Evolutionary conservation across 306 rosid genomes (phyloP).

Genomic region (Arachis stenosperma): DNA sequence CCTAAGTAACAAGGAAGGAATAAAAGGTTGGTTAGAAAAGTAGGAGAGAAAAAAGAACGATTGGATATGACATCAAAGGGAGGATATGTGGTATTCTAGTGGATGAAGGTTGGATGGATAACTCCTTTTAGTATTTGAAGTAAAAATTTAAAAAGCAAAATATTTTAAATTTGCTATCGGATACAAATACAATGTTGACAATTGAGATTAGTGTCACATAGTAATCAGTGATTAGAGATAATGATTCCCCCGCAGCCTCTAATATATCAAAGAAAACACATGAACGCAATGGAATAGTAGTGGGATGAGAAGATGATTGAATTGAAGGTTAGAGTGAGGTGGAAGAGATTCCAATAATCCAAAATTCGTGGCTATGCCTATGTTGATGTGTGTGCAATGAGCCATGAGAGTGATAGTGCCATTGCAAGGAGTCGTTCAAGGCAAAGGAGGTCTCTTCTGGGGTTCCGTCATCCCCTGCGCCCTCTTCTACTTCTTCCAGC

Average conservation of each 20-base stretch:
- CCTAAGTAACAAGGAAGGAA: not conserved
- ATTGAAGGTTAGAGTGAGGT: not conserved
- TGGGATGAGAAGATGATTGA: not conserved
- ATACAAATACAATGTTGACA: too few species aligned
- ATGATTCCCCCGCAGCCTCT: too few species aligned
- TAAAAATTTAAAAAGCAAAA: too few species aligned
- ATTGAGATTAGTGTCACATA: too few species aligned
- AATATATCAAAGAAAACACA: not conserved
- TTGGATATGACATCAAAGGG: not conserved
- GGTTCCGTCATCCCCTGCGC: slow-evolving; percentile 96
- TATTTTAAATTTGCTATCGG: too few species aligned
- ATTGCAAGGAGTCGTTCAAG: slow-evolving; percentile 88
- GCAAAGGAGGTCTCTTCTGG: slow-evolving; percentile 79
- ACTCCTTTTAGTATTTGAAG: too few species aligned
- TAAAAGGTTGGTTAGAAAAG: not conserved
- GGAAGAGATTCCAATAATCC: slow-evolving; percentile 9
- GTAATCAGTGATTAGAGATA: too few species aligned
- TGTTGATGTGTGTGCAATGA: too few species aligned
- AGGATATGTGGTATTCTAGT: not conserved
- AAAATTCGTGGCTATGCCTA: not conserved
- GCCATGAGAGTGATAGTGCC: slow-evolving; percentile 91
- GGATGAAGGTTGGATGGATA: not conserved
- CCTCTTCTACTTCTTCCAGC: slow-evolving; percentile 82
- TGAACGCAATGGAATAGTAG: not conserved
- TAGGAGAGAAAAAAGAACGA: not conserved